A percentile compares a stretch with the other conserved stretches of the same genome.
Evolutionary conservation across 2,329 filamentous ascomycete genomes (phyloP).

Genomic region (Trichophyton verrucosum): DNA sequence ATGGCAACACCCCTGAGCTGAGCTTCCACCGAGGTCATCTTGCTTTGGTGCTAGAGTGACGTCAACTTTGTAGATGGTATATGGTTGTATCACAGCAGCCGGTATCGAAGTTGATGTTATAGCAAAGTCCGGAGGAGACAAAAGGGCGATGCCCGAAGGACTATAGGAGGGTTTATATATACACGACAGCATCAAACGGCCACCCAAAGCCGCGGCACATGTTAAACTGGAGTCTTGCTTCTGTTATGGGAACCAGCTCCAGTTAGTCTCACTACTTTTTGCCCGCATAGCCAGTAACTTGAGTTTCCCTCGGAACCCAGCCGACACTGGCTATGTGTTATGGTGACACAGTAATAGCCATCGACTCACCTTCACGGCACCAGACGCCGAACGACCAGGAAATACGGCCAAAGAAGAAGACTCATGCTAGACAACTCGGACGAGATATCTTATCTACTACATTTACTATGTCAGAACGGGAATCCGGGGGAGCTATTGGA

Average conservation of each 20-base stretch:
- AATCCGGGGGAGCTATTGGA: background rate
- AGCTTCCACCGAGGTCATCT: constrained; percentile 57
- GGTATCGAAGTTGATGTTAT: background rate
- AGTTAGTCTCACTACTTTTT: background rate
- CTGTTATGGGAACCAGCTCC: background rate
- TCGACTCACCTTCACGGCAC: background rate
- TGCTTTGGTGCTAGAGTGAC: background rate
- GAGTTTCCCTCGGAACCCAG: constrained; percentile 1
- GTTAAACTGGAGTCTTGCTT: constrained; percentile 6
- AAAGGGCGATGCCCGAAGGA: background rate
- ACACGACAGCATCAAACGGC: constrained; percentile 6
- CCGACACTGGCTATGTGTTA: background rate
- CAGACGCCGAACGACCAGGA: background rate
- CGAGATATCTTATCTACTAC: background rate
- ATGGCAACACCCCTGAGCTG: constrained; percentile 83
- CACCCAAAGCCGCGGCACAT: constrained; percentile 11
- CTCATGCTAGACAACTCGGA: background rate
- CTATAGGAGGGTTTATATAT: background rate
- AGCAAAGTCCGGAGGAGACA: background rate
- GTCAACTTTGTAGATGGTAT: background rate
- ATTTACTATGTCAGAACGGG: background rate
- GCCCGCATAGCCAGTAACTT: background rate
- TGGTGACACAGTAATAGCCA: background rate
- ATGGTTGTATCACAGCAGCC: background rate
- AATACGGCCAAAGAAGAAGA: background rate